Base-by-base conservation (phyloP, 2,329 filamentous ascomycete species). In the Arthrobotrys conoides region DNA sequence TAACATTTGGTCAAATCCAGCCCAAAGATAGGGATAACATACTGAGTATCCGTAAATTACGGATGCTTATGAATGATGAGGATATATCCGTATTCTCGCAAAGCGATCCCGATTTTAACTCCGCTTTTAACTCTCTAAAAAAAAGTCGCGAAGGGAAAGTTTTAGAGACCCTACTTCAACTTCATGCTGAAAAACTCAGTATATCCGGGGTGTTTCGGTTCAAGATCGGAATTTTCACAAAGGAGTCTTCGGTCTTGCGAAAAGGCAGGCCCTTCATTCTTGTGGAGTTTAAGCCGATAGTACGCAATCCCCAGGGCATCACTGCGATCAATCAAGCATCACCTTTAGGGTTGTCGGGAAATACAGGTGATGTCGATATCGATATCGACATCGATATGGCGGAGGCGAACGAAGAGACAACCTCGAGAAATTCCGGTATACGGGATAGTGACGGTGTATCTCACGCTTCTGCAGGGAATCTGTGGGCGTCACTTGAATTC, bases 1-100 rank as follows among this genome's bases (percentile, higher is more conserved):
- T 68, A 5, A 68, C 65, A 4, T 68, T 68, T n/a, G 49, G 16
- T 18, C 22, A 30, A 10, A n/a, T 68, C 6, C 18, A 30, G 46
- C 30, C 2, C n/a, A 22, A 3, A 27, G 51, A 30, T 10, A 3
- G 5, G n/a, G 24, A 57, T n/a, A 2, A 27, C 1, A 20, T 38
- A 20, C 6, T 36, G 1, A 9, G 38, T 1, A 41, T 59, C 3
- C 16, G 55, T 14, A 27, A 20, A 2, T 10, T 4, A n/a, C 36
- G 8, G 20, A 24, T 16, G 10, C n/a, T 30, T 4, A 10, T 20
- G 0, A 9, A 14, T 10, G 8, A 0, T 2, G 55, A 59, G 0
- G n/a, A 5, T 3, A 20, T 59, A 20, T n/a, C 55, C 6, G 5
- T 36, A 9, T 36, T 41, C 2, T n/a, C 8, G 1, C 18, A 12